phyloP scores from a whole-genome alignment of 2,329 filamentous ascomycete species.

The Alternaria burnsii region DNA sequence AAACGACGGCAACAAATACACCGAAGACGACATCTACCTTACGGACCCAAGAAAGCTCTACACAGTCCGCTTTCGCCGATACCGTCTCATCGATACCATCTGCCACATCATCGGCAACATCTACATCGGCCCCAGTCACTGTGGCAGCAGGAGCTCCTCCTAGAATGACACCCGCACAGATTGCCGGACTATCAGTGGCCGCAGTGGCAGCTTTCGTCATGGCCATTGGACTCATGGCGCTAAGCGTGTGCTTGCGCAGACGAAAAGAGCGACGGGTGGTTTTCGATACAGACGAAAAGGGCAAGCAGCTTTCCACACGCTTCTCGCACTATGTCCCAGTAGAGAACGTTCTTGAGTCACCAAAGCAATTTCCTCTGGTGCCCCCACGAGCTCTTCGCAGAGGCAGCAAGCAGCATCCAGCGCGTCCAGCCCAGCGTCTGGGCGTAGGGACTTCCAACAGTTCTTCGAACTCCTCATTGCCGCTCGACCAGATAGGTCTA shows the following conservation, averaged over 20 bases:
- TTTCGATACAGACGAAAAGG: constrained; percentile 34
- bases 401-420: constrained; percentile 9
- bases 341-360: constrained; percentile 15
- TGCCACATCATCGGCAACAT: constrained; percentile 29
- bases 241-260: constrained; percentile 47
- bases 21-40: constrained; percentile 23
- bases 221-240: constrained; percentile 50
- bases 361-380: constrained; percentile 26
- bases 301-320: constrained; percentile 28
- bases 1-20: constrained; percentile 17
- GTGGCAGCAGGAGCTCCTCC: constrained; percentile 25
- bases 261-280: constrained; percentile 41
- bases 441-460: constrained; percentile 31
- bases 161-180: constrained; percentile 50
- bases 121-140: constrained; percentile 24
- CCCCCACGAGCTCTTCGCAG: constrained; percentile 24
- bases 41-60: constrained; percentile 21
- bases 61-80: constrained; percentile 36
- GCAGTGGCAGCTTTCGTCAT: constrained; percentile 49
- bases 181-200: constrained; percentile 50
- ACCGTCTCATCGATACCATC: constrained; percentile 36
- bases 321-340: constrained; percentile 34
- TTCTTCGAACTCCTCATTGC: constrained; percentile 33
- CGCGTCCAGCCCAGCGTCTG: constrained; percentile 28
- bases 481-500: constrained; percentile 48